A percentile compares a stretch with the other conserved stretches of the same genome.
Conservation (phyloP, 2,329 filamentous ascomycete genomes). For the Aschersonia sp. region DNA sequence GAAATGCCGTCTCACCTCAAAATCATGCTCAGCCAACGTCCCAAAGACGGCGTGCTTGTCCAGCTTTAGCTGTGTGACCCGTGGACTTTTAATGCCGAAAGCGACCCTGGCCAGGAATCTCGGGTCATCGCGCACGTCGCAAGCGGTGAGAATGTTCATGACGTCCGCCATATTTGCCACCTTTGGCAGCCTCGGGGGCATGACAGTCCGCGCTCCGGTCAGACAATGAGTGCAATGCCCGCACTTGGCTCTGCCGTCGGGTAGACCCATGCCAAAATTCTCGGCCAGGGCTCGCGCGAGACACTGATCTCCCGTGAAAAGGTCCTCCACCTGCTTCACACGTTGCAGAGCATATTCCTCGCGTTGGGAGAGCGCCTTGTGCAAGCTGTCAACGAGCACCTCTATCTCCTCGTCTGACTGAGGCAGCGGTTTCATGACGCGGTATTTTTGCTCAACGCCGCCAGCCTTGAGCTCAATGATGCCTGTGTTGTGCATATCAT, state of each 20-base stretch:
- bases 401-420: constrained; percentile 23
- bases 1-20: constrained; percentile 20
- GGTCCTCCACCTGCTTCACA: constrained; percentile 32
- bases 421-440: constrained; percentile 32
- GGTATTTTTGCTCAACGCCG: constrained; percentile 39
- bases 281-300: constrained; percentile 35
- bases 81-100: constrained; percentile 47
- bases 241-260: not conserved
- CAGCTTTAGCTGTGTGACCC: constrained; percentile 33
- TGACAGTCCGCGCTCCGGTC: constrained; percentile 16
- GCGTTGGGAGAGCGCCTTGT: constrained; percentile 13
- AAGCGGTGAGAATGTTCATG: constrained; percentile 16
- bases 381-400: constrained; percentile 29
- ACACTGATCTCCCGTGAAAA: constrained; percentile 37
- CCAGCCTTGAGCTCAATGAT: constrained; percentile 34
- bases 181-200: constrained; percentile 23
- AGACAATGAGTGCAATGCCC: not conserved
- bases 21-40: constrained; percentile 39
- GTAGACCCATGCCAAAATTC: constrained; percentile 38
- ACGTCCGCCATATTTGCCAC: constrained; percentile 19
- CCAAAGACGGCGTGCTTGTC: constrained; percentile 30
- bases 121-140: constrained; percentile 38
- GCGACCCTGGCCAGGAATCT: constrained; percentile 44
- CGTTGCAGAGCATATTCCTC: constrained; percentile 28
- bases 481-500: constrained; percentile 34